Percentiles rank a stretch among this genome's conserved stretches.
Evolutionary conservation across 164 flowering plant species (phyloP).

Genomic region (Berberis thunbergii): DNA sequence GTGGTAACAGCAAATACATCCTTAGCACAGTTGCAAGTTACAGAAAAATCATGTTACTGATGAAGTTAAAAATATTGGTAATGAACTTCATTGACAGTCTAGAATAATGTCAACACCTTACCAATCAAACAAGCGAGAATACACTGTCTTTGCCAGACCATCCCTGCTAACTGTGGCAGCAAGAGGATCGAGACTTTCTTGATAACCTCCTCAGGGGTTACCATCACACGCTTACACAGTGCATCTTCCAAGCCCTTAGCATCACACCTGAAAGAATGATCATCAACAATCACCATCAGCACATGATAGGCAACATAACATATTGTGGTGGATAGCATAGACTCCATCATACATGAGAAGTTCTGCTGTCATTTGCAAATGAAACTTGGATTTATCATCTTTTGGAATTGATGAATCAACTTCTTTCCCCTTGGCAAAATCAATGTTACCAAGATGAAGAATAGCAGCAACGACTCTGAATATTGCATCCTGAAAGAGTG

Average conservation of each 20-base stretch:
- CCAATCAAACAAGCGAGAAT: slow-evolving; percentile 90
- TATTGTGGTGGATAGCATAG: background rate
- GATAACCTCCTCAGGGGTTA: slow-evolving; percentile 91
- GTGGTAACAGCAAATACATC: slow-evolving; percentile 7
- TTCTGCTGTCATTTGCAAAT: slow-evolving; percentile 68
- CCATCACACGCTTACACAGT: slow-evolving; percentile 69
- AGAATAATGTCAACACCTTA: slow-evolving; percentile 15
- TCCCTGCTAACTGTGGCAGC: slow-evolving; percentile 78
- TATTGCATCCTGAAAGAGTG: slow-evolving; percentile 60
- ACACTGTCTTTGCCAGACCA: slow-evolving; percentile 87
- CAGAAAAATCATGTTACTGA: background rate
- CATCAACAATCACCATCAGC: background rate
- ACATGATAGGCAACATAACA: background rate
- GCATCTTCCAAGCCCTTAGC: slow-evolving; percentile 62
- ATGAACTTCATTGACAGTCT: background rate
- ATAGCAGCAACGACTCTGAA: slow-evolving; percentile 82
- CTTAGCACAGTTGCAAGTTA: slow-evolving; percentile 3
- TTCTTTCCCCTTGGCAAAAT: slow-evolving; percentile 61
- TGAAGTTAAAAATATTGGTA: background rate
- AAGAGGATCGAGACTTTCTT: slow-evolving; percentile 76
- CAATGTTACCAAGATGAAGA: slow-evolving; percentile 79
- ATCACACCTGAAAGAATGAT: slow-evolving; percentile 60
- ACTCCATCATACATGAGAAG: slow-evolving; percentile 56
- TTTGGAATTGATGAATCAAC: slow-evolving; percentile 54
- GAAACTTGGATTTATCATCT: slow-evolving; percentile 62